Conservation (phyloP, 2,329 filamentous ascomycete species). For the Alternaria hordeiaustralica region DNA sequence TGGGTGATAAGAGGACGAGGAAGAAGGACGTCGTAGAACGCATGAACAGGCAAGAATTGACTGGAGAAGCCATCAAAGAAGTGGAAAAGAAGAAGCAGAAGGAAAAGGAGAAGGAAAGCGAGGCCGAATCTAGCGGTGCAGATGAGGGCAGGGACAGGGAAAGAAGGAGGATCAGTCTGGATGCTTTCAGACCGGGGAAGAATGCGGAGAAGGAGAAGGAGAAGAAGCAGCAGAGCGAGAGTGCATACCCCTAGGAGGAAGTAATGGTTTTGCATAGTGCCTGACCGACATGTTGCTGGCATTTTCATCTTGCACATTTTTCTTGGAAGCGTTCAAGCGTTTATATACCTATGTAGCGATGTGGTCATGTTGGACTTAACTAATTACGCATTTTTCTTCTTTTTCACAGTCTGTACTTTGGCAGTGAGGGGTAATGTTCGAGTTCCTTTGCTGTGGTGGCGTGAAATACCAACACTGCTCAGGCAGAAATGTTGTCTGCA, state of each 20-base stretch:
- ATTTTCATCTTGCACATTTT: background rate
- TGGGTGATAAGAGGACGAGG: constrained; percentile 76
- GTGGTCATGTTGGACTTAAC: constrained; percentile 2
- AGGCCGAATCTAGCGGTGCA: constrained; percentile 11
- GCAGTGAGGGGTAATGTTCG: background rate
- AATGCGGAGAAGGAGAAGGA: background rate
- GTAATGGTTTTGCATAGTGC: background rate
- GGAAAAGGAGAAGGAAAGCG: constrained; percentile 47
- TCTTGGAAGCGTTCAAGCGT: constrained; percentile 22
- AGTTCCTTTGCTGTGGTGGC: background rate
- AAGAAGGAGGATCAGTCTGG: constrained; percentile 25
- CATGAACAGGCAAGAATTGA: constrained; percentile 78
- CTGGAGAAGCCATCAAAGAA: constrained; percentile 67
- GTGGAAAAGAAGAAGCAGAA: constrained; percentile 56
- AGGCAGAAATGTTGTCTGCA: background rate
- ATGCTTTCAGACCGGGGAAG: constrained; percentile 12
- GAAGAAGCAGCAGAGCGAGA: background rate
- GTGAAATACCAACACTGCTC: background rate
- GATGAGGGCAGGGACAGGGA: constrained; percentile 23
- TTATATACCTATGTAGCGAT: constrained; percentile 6
- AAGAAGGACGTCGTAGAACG: constrained; percentile 86
- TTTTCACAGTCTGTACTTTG: background rate
- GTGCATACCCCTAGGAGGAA: background rate
- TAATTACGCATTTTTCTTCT: background rate
- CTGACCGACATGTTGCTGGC: background rate